These are phyloP conservation scores for Trichoderma afroharzianum DNA, from an alignment of 2,329 filamentous ascomycete genomes.

Conservation along the genomic window DNA sequence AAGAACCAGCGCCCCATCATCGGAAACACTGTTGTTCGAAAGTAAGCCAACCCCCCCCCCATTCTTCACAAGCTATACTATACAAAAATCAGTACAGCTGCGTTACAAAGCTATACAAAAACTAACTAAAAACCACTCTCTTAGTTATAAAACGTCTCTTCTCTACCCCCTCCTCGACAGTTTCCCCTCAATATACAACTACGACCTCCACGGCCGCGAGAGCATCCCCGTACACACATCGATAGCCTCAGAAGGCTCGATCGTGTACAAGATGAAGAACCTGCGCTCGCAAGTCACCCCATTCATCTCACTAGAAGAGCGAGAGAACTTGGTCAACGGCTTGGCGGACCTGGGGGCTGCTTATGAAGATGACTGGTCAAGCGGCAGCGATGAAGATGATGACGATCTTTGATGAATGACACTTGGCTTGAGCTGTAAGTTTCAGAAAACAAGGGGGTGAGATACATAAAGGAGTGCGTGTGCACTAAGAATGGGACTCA, in stretches of 20 bases:
- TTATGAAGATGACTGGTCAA: conserved; percentile 85
- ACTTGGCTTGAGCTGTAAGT: background rate
- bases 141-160: conserved; percentile 49
- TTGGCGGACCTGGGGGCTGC: conserved; percentile 80
- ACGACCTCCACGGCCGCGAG: conserved; percentile 33
- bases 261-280: conserved; percentile 64
- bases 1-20: conserved; percentile 22
- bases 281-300: conserved; percentile 63
- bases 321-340: conserved; percentile 77
- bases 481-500: background rate
- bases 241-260: conserved; percentile 70
- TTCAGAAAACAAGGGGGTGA: background rate
- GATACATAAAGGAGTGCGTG: background rate
- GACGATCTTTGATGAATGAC: conserved; percentile 41
- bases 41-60: conserved; percentile 21
- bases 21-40: conserved; percentile 28
- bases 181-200: conserved; percentile 71
- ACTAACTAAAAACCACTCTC: background rate
- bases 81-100: too few species aligned
- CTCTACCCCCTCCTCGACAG: conserved; percentile 77
- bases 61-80: background rate
- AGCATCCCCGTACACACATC: conserved; percentile 48
- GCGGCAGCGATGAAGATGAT: conserved; percentile 68
- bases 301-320: conserved; percentile 68
- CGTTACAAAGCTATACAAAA: background rate